A percentile compares a stretch with the other conserved stretches of the same genome.
These are phyloP conservation scores for Panicum virgatum DNA, from an alignment of 202 grass and related monocot species.

Conservation along the genomic window DNA sequence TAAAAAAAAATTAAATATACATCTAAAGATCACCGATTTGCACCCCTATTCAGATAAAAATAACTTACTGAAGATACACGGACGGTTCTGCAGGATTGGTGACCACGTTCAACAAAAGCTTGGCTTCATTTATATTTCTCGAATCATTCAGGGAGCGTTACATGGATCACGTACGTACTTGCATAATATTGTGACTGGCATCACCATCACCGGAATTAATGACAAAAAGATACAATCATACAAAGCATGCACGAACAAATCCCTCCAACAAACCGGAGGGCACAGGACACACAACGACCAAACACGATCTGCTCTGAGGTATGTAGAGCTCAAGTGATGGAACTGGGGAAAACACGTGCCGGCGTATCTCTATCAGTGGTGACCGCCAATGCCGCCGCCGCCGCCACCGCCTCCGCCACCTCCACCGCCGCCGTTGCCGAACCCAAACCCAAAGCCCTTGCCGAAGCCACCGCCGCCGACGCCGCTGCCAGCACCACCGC, in stretches of 20 bases:
- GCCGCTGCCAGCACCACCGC: slow-evolving; percentile 12
- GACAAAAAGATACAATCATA: not conserved
- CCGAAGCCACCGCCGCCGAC: not conserved
- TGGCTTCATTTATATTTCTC: slow-evolving; percentile 1
- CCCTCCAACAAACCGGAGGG: not conserved
- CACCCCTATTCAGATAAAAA: too few relatives aligned
- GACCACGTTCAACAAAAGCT: too few relatives aligned
- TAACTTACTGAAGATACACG: too few relatives aligned
- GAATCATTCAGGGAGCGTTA: not conserved
- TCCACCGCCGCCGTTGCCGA: not conserved
- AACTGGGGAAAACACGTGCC: not conserved
- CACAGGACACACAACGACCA: not conserved
- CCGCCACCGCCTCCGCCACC: slow-evolving; percentile 25
- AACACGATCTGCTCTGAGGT: not conserved
- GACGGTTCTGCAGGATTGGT: not conserved
- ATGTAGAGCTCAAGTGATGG: not conserved
- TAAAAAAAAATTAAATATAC: too few relatives aligned
- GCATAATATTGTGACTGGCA: not conserved
- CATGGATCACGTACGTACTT: not conserved
- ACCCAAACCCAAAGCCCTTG: too few relatives aligned
- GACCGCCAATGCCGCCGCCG: slow-evolving; percentile 20
- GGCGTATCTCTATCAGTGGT: slow-evolving; percentile 30
- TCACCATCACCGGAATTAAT: slow-evolving; percentile 1
- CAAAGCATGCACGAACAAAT: not conserved
- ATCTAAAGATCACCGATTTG: too few relatives aligned